A percentile compares a stretch with the other conserved stretches of the same genome.
Evolutionary conservation across 768 basidiomycete genomes (phyloP).

Genomic region (Leccinum aurantiacum): DNA sequence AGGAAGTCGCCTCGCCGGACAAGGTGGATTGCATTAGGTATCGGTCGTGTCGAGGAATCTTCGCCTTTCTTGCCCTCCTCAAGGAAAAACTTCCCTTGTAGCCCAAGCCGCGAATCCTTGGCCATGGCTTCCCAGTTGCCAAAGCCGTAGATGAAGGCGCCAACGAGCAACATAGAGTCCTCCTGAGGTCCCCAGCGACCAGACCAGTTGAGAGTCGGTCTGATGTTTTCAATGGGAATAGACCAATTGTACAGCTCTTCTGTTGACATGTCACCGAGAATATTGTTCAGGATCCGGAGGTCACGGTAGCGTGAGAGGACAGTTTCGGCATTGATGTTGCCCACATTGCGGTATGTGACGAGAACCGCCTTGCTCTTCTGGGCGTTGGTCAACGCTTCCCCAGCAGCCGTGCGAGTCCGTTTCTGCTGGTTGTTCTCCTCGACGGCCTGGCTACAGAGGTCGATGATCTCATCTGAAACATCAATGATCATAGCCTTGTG

Average conservation of each 20-base stretch:
- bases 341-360: constrained; percentile 84
- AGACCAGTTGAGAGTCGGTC: constrained; percentile 94
- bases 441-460: constrained; percentile 79
- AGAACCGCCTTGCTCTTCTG: constrained; percentile 98
- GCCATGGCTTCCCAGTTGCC: constrained; percentile 96
- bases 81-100: constrained; percentile 94
- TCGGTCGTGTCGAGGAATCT: constrained; percentile 79
- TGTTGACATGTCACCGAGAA: constrained; percentile 58
- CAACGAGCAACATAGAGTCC: constrained; percentile 92
- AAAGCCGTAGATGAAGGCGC: constrained; percentile 91
- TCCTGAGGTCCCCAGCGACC: constrained; percentile 92
- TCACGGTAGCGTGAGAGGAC: constrained; percentile 88
- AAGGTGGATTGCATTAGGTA: constrained; percentile 97
- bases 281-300: constrained; percentile 81
- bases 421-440: constrained; percentile 83
- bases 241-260: constrained; percentile 80
- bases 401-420: constrained; percentile 68
- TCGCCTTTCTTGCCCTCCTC: constrained; percentile 97
- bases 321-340: constrained; percentile 97
- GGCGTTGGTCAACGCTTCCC: constrained; percentile 87
- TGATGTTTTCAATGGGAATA: constrained; percentile 90
- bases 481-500: constrained; percentile 90
- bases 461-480: constrained; percentile 90
- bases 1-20: constrained; percentile 97
- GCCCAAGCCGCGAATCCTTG: constrained; percentile 79